These are phyloP conservation scores for Chalciporus pseudorubinellus DNA, from an alignment of 768 basidiomycete species.

Conservation along the genomic window DNA sequence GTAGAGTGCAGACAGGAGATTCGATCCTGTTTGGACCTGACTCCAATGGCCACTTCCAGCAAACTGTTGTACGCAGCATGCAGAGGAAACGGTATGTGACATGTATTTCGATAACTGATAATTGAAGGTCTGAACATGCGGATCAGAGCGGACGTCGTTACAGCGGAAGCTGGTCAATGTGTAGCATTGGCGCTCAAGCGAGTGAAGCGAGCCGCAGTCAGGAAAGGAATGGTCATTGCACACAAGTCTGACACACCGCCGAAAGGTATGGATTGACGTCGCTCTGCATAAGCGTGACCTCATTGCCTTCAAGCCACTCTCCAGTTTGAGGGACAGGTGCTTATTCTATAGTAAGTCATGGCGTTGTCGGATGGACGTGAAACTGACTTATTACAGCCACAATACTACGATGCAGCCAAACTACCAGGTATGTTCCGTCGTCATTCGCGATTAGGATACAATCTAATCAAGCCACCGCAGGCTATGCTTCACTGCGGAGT, in stretches of 20 bases:
- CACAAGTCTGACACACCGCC: slow-evolving; percentile 77
- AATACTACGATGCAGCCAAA: slow-evolving; percentile 91
- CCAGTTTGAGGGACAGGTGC: slow-evolving; percentile 89
- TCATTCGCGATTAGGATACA: background rate
- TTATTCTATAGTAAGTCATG: slow-evolving; percentile 82
- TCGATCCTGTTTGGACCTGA: slow-evolving; percentile 87
- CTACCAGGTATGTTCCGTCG: slow-evolving; percentile 64
- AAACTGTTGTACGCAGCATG: slow-evolving; percentile 83
- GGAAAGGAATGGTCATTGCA: slow-evolving; percentile 95
- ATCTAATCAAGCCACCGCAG: slow-evolving; percentile 29
- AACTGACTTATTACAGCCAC: slow-evolving; percentile 49
- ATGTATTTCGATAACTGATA: background rate
- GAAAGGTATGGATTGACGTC: slow-evolving; percentile 46
- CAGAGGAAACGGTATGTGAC: slow-evolving; percentile 78
- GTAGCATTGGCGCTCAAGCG: slow-evolving; percentile 92
- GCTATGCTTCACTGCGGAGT: slow-evolving; percentile 94
- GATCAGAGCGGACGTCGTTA: slow-evolving; percentile 68
- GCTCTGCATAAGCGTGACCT: background rate
- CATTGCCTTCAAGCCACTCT: slow-evolving; percentile 53
- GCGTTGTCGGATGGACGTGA: background rate
- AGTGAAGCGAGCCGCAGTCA: slow-evolving; percentile 71
- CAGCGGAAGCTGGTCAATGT: slow-evolving; percentile 94
- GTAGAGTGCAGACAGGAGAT: slow-evolving; percentile 76
- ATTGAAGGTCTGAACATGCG: slow-evolving; percentile 2
- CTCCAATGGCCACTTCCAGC: slow-evolving; percentile 82